Percentiles rank a stretch among this genome's conserved stretches.
Evolutionary conservation across 2,329 filamentous ascomycete genomes (phyloP).

Genomic region (Xylariaceae sp.): DNA sequence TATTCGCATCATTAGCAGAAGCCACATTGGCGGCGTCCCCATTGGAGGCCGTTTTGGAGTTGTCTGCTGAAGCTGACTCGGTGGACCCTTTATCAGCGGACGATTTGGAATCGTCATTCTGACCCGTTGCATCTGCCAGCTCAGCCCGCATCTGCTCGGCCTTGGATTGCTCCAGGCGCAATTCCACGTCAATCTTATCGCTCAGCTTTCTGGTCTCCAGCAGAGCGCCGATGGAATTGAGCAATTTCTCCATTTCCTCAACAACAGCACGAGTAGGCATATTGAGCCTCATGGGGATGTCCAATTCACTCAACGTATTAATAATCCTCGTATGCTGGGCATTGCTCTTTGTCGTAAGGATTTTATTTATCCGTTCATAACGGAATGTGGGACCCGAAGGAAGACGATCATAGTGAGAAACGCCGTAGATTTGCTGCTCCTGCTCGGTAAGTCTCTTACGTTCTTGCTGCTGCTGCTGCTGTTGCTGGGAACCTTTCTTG

Average conservation of each 20-base stretch:
- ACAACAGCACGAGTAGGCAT: conserved; percentile 72
- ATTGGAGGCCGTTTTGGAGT: neutral
- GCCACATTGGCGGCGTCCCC: neutral
- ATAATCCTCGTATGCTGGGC: conserved; percentile 71
- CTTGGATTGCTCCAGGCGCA: conserved; percentile 55
- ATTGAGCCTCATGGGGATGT: conserved; percentile 62
- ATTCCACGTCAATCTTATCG: conserved; percentile 71
- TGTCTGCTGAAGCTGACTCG: neutral
- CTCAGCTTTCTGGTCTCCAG: conserved; percentile 68
- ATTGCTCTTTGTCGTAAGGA: conserved; percentile 70
- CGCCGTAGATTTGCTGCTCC: conserved; percentile 75
- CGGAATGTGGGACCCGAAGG: conserved; percentile 85
- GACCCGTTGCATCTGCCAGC: neutral
- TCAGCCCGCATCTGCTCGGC: conserved; percentile 43
- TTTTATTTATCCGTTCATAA: conserved; percentile 73
- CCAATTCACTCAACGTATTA: conserved; percentile 65
- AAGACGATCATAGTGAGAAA: conserved; percentile 79
- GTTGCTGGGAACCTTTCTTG: conserved; percentile 48
- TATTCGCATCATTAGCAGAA: neutral
- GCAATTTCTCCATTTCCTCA: conserved; percentile 64
- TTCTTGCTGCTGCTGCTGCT: conserved; percentile 46
- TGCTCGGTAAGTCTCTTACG: conserved; percentile 67
- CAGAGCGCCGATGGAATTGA: conserved; percentile 61
- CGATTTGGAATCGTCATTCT: neutral
- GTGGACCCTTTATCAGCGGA: neutral